These are phyloP conservation scores for Starmerella geochares DNA, from an alignment of 805 yeast genomes.

Conservation along the genomic window DNA sequence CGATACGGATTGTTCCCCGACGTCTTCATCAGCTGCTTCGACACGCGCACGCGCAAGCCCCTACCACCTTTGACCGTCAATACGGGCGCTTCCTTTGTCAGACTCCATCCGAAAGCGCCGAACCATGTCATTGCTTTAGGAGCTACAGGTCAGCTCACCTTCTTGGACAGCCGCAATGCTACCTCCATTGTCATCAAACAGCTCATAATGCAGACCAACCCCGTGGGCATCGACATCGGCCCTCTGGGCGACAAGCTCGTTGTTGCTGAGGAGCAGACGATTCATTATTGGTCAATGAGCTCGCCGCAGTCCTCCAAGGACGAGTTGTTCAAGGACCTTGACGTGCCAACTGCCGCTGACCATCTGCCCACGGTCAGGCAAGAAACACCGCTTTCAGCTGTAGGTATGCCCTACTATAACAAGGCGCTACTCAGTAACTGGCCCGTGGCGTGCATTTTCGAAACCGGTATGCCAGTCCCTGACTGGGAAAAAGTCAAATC, in stretches of 20 bases:
- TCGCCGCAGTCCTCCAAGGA: conserved; percentile 37
- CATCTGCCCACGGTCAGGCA: conserved; percentile 20
- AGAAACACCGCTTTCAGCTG: conserved; percentile 47
- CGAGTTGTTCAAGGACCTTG: conserved; percentile 25
- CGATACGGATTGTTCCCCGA: conserved; percentile 56
- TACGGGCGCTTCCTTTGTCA: conserved; percentile 75
- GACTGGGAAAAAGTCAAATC: conserved; percentile 14
- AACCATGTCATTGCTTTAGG: conserved; percentile 68
- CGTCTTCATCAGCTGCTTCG: conserved; percentile 75
- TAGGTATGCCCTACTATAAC: conserved; percentile 83
- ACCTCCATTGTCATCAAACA: conserved; percentile 55
- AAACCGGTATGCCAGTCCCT: conserved; percentile 51
- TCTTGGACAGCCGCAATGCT: conserved; percentile 77
- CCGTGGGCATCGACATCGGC: conserved; percentile 47
- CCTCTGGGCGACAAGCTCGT: conserved; percentile 68
- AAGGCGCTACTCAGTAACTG: conserved; percentile 70
- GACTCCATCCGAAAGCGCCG: conserved; percentile 78
- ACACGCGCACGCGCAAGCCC: conserved; percentile 59
- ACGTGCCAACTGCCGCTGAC: conserved; percentile 30
- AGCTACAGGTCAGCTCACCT: conserved; percentile 69
- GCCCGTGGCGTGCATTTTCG: conserved; percentile 47
- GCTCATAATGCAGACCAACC: conserved; percentile 42
- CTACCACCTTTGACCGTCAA: conserved; percentile 77
- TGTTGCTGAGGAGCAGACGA: conserved; percentile 50
- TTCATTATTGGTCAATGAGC: conserved; percentile 61